phyloP scores from a whole-genome alignment of 2,329 filamentous ascomycete species.

The Thielaviopsis euricoi region DNA sequence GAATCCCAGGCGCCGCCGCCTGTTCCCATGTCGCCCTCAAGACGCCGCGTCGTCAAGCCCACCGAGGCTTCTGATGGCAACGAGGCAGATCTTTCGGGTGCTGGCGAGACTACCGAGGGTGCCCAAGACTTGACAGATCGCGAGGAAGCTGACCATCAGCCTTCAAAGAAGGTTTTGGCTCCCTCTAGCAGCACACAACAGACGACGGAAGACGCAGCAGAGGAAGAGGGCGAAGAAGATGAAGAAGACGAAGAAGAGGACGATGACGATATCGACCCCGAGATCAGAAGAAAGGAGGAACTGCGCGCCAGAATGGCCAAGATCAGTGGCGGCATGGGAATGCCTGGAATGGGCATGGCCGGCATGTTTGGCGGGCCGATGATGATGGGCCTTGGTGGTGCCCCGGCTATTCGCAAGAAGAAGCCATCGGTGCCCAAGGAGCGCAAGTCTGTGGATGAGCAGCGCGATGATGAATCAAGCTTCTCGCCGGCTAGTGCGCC shows the following conservation, averaged over 20 bases:
- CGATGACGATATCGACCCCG: conserved; percentile 75
- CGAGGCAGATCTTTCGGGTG: conserved; percentile 48
- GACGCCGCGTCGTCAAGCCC: conserved; percentile 25
- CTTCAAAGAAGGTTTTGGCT: conserved; percentile 17
- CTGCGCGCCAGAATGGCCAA: conserved; percentile 92
- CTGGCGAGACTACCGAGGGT: conserved; percentile 46
- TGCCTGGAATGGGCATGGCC: conserved; percentile 91
- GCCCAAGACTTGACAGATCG: conserved; percentile 48
- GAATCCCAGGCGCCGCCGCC: conserved; percentile 24
- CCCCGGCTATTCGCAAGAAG: conserved; percentile 38
- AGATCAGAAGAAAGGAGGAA: conserved; percentile 71
- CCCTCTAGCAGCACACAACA: neutral
- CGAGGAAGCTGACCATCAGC: conserved; percentile 55
- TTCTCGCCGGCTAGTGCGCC: conserved; percentile 29
- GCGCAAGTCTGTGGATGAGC: conserved; percentile 26
- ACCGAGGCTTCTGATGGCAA: conserved; percentile 35
- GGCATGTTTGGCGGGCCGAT: conserved; percentile 73
- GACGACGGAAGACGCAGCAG: neutral
- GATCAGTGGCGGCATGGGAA: conserved; percentile 94
- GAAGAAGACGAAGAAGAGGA: conserved; percentile 55
- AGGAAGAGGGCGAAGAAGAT: conserved; percentile 25
- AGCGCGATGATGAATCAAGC: conserved; percentile 27
- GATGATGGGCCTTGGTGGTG: conserved; percentile 45
- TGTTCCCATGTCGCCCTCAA: conserved; percentile 35
- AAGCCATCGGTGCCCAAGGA: conserved; percentile 22